These are phyloP conservation scores for Malassezia pachydermatis DNA, from an alignment of 1,284 basidiomycete species.

Conservation along the genomic window DNA sequence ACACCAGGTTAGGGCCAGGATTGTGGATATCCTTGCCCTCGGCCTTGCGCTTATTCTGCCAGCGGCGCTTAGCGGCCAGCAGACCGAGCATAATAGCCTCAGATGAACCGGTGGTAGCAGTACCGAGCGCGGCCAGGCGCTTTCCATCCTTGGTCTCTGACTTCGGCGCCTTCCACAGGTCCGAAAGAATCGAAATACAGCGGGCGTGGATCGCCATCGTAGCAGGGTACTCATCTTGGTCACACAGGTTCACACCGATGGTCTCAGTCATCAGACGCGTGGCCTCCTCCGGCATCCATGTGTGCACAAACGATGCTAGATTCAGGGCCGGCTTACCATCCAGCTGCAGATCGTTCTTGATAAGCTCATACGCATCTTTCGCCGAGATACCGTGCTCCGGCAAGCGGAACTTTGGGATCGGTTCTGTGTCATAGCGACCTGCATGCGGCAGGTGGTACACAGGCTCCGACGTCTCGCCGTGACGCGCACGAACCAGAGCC, in stretches of 20 bases:
- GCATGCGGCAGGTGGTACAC: conserved; percentile 24
- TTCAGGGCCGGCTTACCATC: conserved; percentile 72
- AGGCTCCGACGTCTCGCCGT: neutral
- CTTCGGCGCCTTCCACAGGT: conserved; percentile 70
- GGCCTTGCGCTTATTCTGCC: conserved; percentile 79
- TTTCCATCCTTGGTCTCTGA: conserved; percentile 24
- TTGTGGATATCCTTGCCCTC: conserved; percentile 54
- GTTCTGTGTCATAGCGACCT: conserved; percentile 38
- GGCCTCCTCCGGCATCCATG: conserved; percentile 54
- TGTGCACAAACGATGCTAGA: conserved; percentile 57
- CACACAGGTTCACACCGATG: conserved; percentile 66
- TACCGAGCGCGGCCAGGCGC: conserved; percentile 49
- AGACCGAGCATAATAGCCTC: conserved; percentile 82
- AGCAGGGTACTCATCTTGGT: conserved; percentile 76
- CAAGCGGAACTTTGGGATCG: conserved; percentile 49
- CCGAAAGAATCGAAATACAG: conserved; percentile 71
- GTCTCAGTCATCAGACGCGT: conserved; percentile 51
- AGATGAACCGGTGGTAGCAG: conserved; percentile 85
- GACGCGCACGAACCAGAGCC: conserved; percentile 21
- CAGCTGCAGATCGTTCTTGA: conserved; percentile 59
- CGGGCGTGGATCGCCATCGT: conserved; percentile 44
- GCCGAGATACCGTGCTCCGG: conserved; percentile 49
- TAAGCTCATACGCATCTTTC: conserved; percentile 53
- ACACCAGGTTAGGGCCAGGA: conserved; percentile 60
- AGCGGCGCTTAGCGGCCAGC: conserved; percentile 83